Evolutionary conservation across 2,329 filamentous ascomycete species (phyloP).

Genomic region (Epichloe sp.): DNA sequence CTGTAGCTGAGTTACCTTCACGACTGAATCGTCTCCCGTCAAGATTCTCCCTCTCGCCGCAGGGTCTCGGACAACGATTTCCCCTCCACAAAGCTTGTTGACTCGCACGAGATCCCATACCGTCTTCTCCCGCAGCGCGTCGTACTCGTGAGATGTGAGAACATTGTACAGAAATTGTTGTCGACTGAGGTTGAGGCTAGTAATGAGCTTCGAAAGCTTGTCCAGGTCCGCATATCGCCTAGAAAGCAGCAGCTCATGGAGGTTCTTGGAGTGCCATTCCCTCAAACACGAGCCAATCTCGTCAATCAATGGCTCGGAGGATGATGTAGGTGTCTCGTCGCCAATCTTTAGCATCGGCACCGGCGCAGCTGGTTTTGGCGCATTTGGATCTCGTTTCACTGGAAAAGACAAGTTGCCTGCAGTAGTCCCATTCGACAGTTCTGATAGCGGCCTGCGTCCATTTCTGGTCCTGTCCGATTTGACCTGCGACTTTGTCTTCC

Average conservation of each 20-base stretch:
- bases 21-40: constrained; percentile 84
- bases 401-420: constrained; percentile 33
- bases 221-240: constrained; percentile 73
- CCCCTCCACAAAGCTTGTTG: constrained; percentile 86
- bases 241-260: constrained; percentile 79
- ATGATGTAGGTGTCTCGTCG: constrained; percentile 85
- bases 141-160: constrained; percentile 73
- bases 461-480: constrained; percentile 14
- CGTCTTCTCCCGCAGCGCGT: constrained; percentile 69
- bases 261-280: constrained; percentile 96
- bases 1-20: constrained; percentile 82
- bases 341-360: constrained; percentile 97
- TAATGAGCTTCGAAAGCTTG: constrained; percentile 66
- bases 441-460: constrained; percentile 19
- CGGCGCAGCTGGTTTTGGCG: constrained; percentile 71
- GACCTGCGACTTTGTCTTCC: constrained; percentile 22
- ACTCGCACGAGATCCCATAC: constrained; percentile 92
- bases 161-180: constrained; percentile 91
- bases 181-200: constrained; percentile 69
- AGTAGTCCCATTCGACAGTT: constrained; percentile 26
- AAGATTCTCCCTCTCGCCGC: constrained; percentile 70
- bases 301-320: constrained; percentile 82
- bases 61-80: constrained; percentile 90
- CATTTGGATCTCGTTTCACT: constrained; percentile 48
- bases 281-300: constrained; percentile 93